Evolutionary conservation across 2,329 filamentous ascomycete genomes (phyloP), one percentile per base, ranked within the genome.

Genomic region (Fusarium xylarioides): DNA sequence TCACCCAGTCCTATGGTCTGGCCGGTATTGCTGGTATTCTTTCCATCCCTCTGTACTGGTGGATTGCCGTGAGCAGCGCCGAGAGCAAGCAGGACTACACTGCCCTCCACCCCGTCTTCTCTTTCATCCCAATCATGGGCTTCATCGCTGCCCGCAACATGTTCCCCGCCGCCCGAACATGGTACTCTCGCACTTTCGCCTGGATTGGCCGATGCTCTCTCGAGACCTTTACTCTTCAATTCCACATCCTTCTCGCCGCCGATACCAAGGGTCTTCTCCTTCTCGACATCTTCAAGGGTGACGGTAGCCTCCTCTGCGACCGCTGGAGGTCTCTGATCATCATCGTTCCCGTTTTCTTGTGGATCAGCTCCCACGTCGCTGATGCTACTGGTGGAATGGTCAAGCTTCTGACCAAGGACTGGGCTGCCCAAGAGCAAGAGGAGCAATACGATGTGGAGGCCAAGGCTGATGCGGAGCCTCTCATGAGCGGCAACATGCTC

Each of bases 221-320:
- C 4, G 90, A 91, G 77, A 86, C 88, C 3, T 90, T 88, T 68
- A 83, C 89, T 1, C 81, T 92, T 46, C 88, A 91, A 63, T 87
- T 87, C 76, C 90, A 92, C 74, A 84, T 91, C 54, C 89, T 88
- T 83, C 84, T 91, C 14, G 88, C 88, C 2, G 88, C 86, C 10
- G 88, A 91, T 73, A 86, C 87, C 7, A 86, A 84, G 43, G 87
- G 86, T 0, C 74, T 88, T 5, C 62, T 77, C 11, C 46, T 78
- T 4, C 49, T 77, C 16, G 76, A 68, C 12, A 68, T 63, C n/a
- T 74, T 74, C 61, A 37, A 64, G 15, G 71, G 71, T 1, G 73
- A 76, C 2, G 76, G 64, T 4, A 70, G 68, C 15, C 66, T 78
- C 14, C 68, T 78, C 15, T 58, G 56, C 8, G 76, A 76, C 52